Percentiles rank a stretch among this genome's conserved stretches.
Evolutionary conservation across 2,329 filamentous ascomycete genomes (phyloP).

Genomic region (Epichloe typhina): DNA sequence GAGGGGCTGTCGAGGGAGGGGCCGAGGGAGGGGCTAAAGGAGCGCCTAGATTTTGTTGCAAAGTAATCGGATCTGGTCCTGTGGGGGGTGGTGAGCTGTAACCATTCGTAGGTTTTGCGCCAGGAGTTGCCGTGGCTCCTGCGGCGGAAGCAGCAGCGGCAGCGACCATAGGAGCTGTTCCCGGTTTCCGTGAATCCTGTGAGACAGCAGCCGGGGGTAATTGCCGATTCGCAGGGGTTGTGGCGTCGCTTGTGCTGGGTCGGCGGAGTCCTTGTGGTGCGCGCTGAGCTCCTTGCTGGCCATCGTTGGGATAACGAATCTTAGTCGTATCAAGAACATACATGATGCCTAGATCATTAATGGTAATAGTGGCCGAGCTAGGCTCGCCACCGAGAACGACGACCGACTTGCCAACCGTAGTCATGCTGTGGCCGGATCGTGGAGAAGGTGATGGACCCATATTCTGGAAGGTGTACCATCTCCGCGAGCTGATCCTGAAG

Average conservation of each 20-base stretch:
- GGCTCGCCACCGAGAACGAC: conserved; percentile 90
- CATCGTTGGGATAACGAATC: conserved; percentile 87
- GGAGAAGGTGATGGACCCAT: conserved; percentile 95
- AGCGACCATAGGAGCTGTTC: background rate
- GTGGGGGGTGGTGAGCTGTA: conserved; percentile 26
- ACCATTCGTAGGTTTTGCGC: conserved; percentile 27
- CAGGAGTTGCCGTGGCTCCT: conserved; percentile 11
- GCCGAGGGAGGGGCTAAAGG: conserved; percentile 8
- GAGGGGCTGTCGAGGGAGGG: conserved; percentile 12
- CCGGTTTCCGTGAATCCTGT: conserved; percentile 3
- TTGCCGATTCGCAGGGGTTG: conserved; percentile 18
- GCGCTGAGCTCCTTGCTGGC: conserved; percentile 25
- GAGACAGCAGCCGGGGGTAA: conserved; percentile 18
- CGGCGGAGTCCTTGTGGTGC: conserved; percentile 24
- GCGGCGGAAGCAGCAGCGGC: background rate
- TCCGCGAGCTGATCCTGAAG: conserved; percentile 57
- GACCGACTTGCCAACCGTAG: conserved; percentile 80
- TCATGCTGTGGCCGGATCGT: conserved; percentile 95
- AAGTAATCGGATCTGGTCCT: conserved; percentile 23
- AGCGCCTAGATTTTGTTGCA: conserved; percentile 17
- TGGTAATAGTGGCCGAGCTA: conserved; percentile 69
- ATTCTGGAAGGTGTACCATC: conserved; percentile 99
- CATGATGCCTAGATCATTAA: conserved; percentile 73
- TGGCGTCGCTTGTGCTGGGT: conserved; percentile 27
- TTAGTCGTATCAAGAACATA: conserved; percentile 93